Evolutionary conservation across 176 grass and related monocot species (phyloP), one percentile per base, ranked within the genome.

Genomic region (Secale cereale): DNA sequence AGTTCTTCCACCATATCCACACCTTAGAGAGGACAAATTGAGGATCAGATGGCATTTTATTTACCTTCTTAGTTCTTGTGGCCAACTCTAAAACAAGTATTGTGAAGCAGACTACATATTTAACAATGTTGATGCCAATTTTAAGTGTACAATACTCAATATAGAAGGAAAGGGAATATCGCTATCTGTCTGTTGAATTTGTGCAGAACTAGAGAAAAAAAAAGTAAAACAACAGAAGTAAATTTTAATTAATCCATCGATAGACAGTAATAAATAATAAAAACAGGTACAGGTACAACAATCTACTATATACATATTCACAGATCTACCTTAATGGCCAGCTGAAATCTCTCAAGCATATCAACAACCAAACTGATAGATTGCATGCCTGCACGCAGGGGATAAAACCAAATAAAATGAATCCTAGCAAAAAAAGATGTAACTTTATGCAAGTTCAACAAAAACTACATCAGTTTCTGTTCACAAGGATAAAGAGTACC

Each of bases 281-380:
- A 52, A 52, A 52, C 16, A 52, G 48, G 48, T 19, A 52, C 16
- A 52, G 48, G 48, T 19, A 52, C 48, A 52, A 1, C 48, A 52
- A 52, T 72, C 23, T 78, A 71, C 16, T 30, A 16, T 32, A 67
- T 74, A 28, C 33, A 61, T 85, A 11, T 33, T 60, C 48, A 79
- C 52, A 78, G 20, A 12, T 78, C 69, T 90, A 98, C 91, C 95
- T 93, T 90, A 50, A 95, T 86, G 77, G 74, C 85, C 59, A 95
- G 65, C 56, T 88, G 83, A 83, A 98, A 98, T 76, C 45, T 77
- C 74, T 90, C 60, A 40, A 98, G 77, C 12, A 37, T 89, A 76
- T 91, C 87, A 85, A 98, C 70, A 81, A 95, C 76, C 43, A 83
- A 65, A 77, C 69, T 48, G 35, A 81, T 40, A 45, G 62, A 65